Conservation (phyloP, 2,329 filamentous ascomycete species). For the Alternaria dauci region DNA sequence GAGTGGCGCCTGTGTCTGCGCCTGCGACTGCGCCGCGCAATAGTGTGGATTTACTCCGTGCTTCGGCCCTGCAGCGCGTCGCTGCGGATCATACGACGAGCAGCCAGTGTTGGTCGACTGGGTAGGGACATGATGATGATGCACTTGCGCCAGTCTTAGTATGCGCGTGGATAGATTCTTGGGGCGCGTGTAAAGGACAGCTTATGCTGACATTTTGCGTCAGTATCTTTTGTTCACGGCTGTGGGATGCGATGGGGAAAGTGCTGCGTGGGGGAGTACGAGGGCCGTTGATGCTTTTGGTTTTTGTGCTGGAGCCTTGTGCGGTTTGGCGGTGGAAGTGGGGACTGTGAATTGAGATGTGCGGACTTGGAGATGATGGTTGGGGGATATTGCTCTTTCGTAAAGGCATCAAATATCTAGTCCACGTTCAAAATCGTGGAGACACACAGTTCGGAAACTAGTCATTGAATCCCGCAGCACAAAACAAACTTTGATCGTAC, state of each 20-base stretch:
- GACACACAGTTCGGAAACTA: background rate
- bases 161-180: background rate
- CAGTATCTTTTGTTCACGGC: background rate
- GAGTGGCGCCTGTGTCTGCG: background rate
- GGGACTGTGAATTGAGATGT: too few relatives aligned
- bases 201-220: background rate
- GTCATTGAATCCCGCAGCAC: background rate
- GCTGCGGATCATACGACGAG: background rate
- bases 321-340: too few relatives aligned
- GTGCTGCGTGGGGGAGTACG: background rate
- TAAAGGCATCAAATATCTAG: too few relatives aligned
- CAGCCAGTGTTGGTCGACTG: background rate
- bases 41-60: background rate
- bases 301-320: too few relatives aligned
- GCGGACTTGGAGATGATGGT: too few relatives aligned
- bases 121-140: background rate
- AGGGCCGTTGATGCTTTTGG: too few relatives aligned
- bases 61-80: background rate
- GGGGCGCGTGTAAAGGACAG: background rate
- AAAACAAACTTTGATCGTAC: background rate
- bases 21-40: background rate
- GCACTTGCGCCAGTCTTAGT: background rate
- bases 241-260: background rate
- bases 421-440: too few relatives aligned
- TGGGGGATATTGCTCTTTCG: too few relatives aligned